phyloP scores from a whole-genome alignment of 2,329 filamentous ascomycete genomes.

The Metarhizium guizhouense region DNA sequence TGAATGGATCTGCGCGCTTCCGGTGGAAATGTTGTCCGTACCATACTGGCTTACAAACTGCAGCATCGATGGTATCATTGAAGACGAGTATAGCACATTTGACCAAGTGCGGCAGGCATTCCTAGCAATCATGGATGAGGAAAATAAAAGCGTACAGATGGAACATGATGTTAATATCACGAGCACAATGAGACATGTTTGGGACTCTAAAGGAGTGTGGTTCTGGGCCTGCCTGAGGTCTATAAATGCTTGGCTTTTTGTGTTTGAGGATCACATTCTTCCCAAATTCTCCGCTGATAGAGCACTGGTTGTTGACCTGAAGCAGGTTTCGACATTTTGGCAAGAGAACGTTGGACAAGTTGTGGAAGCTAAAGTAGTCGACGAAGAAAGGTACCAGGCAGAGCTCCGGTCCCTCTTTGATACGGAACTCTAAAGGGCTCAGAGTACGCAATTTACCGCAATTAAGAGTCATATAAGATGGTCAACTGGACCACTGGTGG shows the following conservation, averaged over 20 bases:
- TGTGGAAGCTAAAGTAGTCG: constrained; percentile 10
- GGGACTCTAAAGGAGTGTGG: constrained; percentile 15
- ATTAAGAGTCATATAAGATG: neutral
- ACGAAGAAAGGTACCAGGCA: constrained; percentile 10
- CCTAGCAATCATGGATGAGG: constrained; percentile 10
- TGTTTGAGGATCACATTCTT: constrained; percentile 12
- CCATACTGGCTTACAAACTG: constrained; percentile 22
- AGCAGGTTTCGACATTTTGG: constrained; percentile 10
- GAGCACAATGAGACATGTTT: constrained; percentile 7
- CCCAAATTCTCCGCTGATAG: constrained; percentile 8
- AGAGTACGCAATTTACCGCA: neutral
- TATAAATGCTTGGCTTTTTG: constrained; percentile 12
- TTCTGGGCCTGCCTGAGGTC: constrained; percentile 13
- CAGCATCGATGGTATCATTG: constrained; percentile 12
- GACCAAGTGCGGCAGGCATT: constrained; percentile 9
- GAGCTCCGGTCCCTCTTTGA: constrained; percentile 5
- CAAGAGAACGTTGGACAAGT: constrained; percentile 1
- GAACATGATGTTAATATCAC: constrained; percentile 10
- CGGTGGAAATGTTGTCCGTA: constrained; percentile 20
- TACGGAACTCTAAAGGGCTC: neutral
- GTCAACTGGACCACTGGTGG: too few species aligned
- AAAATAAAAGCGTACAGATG: neutral
- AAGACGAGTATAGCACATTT: constrained; percentile 8
- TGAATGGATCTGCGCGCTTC: constrained; percentile 23
- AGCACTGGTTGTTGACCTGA: constrained; percentile 7